Evolutionary conservation across 2,329 filamentous ascomycete species (phyloP).

Genomic region (Albifimbria verrucaria): DNA sequence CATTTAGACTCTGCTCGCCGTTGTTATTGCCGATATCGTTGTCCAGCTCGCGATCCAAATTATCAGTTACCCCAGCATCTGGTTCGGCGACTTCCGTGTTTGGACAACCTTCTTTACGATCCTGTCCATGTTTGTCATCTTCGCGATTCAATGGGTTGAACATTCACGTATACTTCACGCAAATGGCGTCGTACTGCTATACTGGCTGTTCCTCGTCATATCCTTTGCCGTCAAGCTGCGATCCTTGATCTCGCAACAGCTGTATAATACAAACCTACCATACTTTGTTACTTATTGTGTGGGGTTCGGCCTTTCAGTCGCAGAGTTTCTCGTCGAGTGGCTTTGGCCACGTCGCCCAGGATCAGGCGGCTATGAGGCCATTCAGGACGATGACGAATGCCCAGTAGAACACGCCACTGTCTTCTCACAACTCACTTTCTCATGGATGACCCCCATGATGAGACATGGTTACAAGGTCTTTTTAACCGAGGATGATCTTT

Average conservation of each 20-base stretch:
- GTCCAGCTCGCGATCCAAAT: conserved; percentile 77
- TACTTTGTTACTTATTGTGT: conserved; percentile 78
- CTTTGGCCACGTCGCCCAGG: conserved; percentile 72
- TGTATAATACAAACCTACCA: conserved; percentile 61
- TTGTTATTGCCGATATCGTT: conserved; percentile 64
- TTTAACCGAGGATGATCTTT: conserved; percentile 91
- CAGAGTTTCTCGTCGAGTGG: conserved; percentile 80
- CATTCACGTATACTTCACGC: conserved; percentile 79
- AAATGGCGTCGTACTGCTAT: conserved; percentile 85
- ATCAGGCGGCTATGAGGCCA: conserved; percentile 52
- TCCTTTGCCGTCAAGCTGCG: conserved; percentile 78
- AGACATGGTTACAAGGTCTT: conserved; percentile 87
- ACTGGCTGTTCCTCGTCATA: conserved; percentile 85
- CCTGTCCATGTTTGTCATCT: conserved; percentile 70
- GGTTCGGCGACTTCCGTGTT: conserved; percentile 80
- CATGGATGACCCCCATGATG: conserved; percentile 99
- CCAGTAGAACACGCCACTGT: conserved; percentile 88
- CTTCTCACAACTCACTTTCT: conserved; percentile 90
- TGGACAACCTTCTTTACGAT: conserved; percentile 75
- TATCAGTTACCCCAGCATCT: conserved; percentile 63
- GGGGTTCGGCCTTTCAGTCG: conserved; percentile 64
- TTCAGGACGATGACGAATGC: conserved; percentile 59
- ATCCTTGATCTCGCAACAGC: conserved; percentile 75
- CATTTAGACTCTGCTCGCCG: conserved; percentile 54
- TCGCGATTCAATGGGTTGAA: conserved; percentile 80